Conservation (phyloP, 2,329 filamentous ascomycete genomes). For the Aspergillus sp. region DNA sequence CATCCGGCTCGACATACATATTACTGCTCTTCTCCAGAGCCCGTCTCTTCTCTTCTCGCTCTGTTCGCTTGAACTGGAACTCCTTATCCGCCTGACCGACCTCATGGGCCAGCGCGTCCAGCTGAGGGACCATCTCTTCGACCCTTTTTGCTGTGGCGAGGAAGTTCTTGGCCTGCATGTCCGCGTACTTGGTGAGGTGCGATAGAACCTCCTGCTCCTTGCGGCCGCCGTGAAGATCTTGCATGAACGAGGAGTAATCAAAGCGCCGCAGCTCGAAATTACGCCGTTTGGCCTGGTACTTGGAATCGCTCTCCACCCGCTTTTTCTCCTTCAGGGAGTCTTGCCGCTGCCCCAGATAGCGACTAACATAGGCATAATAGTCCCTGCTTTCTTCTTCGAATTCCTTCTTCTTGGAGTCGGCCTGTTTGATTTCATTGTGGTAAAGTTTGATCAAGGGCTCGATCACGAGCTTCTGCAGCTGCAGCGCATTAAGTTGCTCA, state of each 20-base stretch:
- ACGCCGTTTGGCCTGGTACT: constrained; percentile 86
- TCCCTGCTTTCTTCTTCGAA: constrained; percentile 99
- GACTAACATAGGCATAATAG: constrained; percentile 89
- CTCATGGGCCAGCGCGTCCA: constrained; percentile 79
- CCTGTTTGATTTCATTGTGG: constrained; percentile 93
- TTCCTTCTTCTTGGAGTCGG: constrained; percentile 90
- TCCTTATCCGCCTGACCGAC: constrained; percentile 94
- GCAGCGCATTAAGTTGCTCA: constrained; percentile 71
- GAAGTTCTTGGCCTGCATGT: constrained; percentile 77
- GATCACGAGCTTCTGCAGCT: constrained; percentile 87
- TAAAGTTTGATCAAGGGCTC: constrained; percentile 89
- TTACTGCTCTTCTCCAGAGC: constrained; percentile 80
- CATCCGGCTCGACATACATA: constrained; percentile 61
- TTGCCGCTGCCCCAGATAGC: constrained; percentile 91
- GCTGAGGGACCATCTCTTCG: constrained; percentile 73
- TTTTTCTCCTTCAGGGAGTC: constrained; percentile 98
- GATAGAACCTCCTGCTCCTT: constrained; percentile 97
- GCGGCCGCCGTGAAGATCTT: constrained; percentile 95
- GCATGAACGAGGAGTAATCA: constrained; percentile 98
- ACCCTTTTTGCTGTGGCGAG: constrained; percentile 77
- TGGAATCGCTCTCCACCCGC: constrained; percentile 84
- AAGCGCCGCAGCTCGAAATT: constrained; percentile 97
- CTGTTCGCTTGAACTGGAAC: constrained; percentile 88
- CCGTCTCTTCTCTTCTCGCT: constrained; percentile 87
- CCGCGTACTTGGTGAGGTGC: constrained; percentile 86